A percentile compares a stretch with the other conserved stretches of the same genome.
Evolutionary conservation across 345 rosid species (phyloP).

Genomic region (Lepidium sativum): DNA sequence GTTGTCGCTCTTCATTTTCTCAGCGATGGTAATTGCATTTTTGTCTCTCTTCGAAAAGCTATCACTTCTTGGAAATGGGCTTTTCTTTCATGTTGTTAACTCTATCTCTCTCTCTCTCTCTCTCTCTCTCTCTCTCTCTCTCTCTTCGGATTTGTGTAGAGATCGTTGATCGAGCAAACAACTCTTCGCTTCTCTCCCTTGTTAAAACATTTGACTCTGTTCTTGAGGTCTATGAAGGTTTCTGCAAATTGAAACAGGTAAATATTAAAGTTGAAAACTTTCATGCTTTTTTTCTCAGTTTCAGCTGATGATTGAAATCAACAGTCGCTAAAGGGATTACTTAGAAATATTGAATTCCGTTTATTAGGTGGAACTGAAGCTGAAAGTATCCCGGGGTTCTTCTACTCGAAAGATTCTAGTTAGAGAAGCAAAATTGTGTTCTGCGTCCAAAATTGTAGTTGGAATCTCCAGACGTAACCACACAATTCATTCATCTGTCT

Average conservation of each 20-base stretch:
- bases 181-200: slow-evolving; percentile 56
- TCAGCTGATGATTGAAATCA: neutral
- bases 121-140: neutral
- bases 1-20: slow-evolving; percentile 86
- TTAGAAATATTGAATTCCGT: neutral
- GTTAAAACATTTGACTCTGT: slow-evolving; percentile 70
- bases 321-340: neutral
- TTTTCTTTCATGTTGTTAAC: neutral
- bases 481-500: slow-evolving; percentile 47
- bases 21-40: slow-evolving; percentile 35
- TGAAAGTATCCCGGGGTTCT: slow-evolving; percentile 64
- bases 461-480: slow-evolving; percentile 45
- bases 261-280: neutral
- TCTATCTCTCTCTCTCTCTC: neutral
- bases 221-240: slow-evolving; percentile 75
- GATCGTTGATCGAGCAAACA: slow-evolving; percentile 45
- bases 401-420: slow-evolving; percentile 54
- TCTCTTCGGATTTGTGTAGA: slow-evolving; percentile 17
- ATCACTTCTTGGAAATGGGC: neutral
- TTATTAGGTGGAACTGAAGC: slow-evolving; percentile 81
- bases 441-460: slow-evolving; percentile 55
- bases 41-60: neutral
- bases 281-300: neutral
- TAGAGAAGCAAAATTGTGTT: slow-evolving; percentile 58
- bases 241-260: slow-evolving; percentile 95